Evolutionary conservation across 805 yeast species (phyloP), one percentile per base, ranked within the genome.

Genomic region (Starmerella tilneyi): DNA sequence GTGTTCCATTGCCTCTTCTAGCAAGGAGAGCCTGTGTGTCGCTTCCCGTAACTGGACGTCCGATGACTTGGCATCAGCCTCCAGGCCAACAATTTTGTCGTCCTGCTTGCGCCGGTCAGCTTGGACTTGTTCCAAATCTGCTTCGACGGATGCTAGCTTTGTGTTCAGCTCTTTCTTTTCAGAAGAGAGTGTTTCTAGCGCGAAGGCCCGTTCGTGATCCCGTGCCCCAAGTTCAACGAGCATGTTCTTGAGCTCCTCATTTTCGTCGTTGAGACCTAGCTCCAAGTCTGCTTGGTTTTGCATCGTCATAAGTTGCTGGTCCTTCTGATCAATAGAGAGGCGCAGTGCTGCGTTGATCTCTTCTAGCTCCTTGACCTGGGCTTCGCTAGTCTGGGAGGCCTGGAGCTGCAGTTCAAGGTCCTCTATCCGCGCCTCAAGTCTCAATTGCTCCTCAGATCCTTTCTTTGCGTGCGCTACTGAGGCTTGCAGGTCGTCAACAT

Each of bases 161-260:
- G 12, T 16, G 13, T 13, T 19, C n/a, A 38, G 41, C 26, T 27
- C n/a, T 3, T 27, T 21, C 26, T 19, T 16, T 12, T 17, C 13
- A 9, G 24, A 16, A 5, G 33, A 12, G 7, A 28, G 7, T 6
- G 9, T 12, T 15, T 28, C 17, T 7, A 38, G 41, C n/a, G 27
- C 41, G 19, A 13, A 20, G 17, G 24, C 33, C 4, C 41, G 41
- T 11, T 28, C 33, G 17, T 38, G 41, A 19, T 38, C 30, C 13
- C 22, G 20, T 4, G 16, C 30, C n/a, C 40, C 40, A 6, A 36
- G 22, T 16, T 36, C 40, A 3, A 36, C 41, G 5, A 38, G 33
- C 33, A 38, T 26, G 41, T 38, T 26, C 29, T 28, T 26, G 9
- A 38, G 33, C 12, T 28, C 26, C 21, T 38, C 41, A 8, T 38